Evolutionary conservation across 345 rosid species (phyloP).

Genomic region (Lepidium sativum): DNA sequence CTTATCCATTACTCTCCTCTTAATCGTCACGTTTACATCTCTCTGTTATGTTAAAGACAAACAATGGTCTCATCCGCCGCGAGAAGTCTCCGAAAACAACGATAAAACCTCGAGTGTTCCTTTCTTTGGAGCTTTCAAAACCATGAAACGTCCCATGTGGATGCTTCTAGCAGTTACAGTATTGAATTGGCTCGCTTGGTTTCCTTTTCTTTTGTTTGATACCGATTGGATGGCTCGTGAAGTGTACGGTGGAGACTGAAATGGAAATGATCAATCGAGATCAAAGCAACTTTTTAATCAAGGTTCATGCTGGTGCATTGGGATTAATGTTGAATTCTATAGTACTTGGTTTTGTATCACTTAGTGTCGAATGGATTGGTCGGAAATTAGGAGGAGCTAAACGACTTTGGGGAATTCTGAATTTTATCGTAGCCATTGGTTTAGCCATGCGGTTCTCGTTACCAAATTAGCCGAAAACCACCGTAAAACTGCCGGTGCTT

Average conservation of each 20-base stretch:
- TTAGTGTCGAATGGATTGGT: constrained; percentile 35
- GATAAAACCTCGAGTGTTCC: background rate
- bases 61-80: constrained; percentile 17
- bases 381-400: constrained; percentile 42
- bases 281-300: constrained; percentile 31
- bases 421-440: constrained; percentile 45
- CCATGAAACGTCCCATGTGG: constrained; percentile 57
- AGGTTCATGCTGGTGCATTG: constrained; percentile 64
- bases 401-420: constrained; percentile 58
- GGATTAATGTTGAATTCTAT: constrained; percentile 70
- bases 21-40: constrained; percentile 31
- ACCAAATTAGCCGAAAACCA: constrained; percentile 46
- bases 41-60: constrained; percentile 38
- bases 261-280: constrained; percentile 2
- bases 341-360: constrained; percentile 51
- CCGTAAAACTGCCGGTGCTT: constrained; percentile 13
- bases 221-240: constrained; percentile 94
- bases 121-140: constrained; percentile 35
- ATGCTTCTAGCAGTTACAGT: constrained; percentile 54
- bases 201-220: constrained; percentile 67
- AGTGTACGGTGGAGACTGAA: constrained; percentile 63
- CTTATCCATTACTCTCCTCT: constrained; percentile 44
- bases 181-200: constrained; percentile 84
- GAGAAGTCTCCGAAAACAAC: background rate
- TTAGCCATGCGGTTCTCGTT: constrained; percentile 35